Conservation (phyloP, 306 rosid genomes). For the Cicer yamashitae region DNA sequence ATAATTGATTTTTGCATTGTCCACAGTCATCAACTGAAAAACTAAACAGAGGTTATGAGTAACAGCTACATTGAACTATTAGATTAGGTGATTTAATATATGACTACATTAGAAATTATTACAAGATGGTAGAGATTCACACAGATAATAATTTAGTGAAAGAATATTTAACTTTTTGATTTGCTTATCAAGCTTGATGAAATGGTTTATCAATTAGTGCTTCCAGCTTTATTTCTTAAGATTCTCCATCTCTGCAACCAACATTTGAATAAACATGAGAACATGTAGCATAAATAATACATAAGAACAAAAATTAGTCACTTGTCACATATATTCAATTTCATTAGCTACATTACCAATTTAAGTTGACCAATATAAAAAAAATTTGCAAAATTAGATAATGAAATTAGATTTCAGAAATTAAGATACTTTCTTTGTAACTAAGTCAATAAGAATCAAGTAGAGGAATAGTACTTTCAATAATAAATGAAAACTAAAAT, state of each 20-base stretch:
- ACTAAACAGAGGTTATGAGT: neutral
- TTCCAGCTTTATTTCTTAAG: constrained; percentile 56
- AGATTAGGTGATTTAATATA: too few species aligned
- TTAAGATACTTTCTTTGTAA: too few species aligned
- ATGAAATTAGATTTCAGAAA: too few species aligned
- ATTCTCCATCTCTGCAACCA: constrained; percentile 77
- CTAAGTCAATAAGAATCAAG: too few species aligned
- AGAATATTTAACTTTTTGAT: constrained; percentile 49
- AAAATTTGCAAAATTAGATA: too few species aligned
- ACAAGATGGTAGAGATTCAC: neutral
- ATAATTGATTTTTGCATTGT: too few species aligned
- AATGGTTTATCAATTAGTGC: constrained; percentile 48
- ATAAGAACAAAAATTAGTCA: constrained; percentile 13
- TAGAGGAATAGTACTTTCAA: too few species aligned
- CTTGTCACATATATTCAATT: too few species aligned
- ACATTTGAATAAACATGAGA: constrained; percentile 40
- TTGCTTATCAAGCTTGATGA: constrained; percentile 51
- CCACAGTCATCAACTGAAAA: neutral
- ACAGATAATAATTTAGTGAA: constrained; percentile 41
- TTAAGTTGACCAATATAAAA: too few species aligned
- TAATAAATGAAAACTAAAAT: too few species aligned
- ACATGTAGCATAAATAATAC: constrained; percentile 28
- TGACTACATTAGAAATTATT: neutral
- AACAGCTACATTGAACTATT: neutral
- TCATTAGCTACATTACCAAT: too few species aligned